Evolutionary conservation across 1,284 basidiomycete species (phyloP).

Genomic region (Meripilus lineatus): DNA sequence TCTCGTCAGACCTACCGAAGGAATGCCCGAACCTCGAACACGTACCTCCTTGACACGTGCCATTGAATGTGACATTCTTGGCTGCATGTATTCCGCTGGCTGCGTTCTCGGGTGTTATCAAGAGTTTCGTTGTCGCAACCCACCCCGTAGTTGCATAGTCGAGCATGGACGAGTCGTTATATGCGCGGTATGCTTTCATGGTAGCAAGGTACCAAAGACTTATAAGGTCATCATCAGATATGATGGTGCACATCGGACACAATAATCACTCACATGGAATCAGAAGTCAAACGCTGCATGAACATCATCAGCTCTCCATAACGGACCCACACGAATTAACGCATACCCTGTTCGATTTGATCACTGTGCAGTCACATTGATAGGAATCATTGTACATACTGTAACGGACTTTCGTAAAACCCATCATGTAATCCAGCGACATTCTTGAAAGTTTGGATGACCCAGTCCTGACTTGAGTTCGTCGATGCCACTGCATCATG

Average conservation of each 20-base stretch:
- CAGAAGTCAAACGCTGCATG: too few relatives aligned
- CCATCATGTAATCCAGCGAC: too few relatives aligned
- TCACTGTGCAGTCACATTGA: not conserved
- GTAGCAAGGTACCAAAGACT: not conserved
- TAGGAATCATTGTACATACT: not conserved
- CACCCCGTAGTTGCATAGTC: not conserved
- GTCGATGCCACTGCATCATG: not conserved
- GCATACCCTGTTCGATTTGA: not conserved
- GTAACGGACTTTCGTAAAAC: too few relatives aligned
- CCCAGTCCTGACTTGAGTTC: not conserved
- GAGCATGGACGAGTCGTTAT: not conserved
- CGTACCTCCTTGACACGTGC: not conserved
- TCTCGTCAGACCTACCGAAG: not conserved
- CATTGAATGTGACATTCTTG: constrained; percentile 3
- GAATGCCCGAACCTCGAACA: not conserved
- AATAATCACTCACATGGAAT: too few relatives aligned
- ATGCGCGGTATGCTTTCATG: not conserved
- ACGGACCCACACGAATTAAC: not conserved
- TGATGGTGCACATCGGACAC: too few relatives aligned
- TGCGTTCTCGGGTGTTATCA: not conserved
- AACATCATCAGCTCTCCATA: not conserved
- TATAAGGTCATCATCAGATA: too few relatives aligned
- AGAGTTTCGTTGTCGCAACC: not conserved
- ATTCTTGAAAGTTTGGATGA: too few relatives aligned
- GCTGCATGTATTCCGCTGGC: not conserved